These are phyloP conservation scores for Citrus reticulata DNA, from an alignment of 345 rosid species.

Conservation along the genomic window DNA sequence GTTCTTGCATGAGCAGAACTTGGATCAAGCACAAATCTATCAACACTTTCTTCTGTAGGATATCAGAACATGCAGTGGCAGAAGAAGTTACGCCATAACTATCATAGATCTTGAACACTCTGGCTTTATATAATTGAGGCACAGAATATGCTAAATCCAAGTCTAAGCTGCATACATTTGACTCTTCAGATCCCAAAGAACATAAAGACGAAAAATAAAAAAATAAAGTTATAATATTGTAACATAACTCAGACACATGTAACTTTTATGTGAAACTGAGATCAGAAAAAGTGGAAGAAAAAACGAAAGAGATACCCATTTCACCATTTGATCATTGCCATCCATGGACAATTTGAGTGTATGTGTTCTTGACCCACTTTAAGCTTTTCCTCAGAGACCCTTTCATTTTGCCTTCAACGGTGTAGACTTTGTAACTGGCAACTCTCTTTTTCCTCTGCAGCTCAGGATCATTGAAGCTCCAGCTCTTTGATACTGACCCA, in stretches of 20 bases:
- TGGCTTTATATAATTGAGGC: not conserved
- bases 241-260: not conserved
- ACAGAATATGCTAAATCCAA: not conserved
- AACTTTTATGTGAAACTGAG: not conserved
- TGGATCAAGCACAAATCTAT: not conserved
- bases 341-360: slow-evolving; percentile 57
- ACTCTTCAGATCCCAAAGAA: not conserved
- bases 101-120: not conserved
- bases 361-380: slow-evolving; percentile 83
- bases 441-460: slow-evolving; percentile 90
- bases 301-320: not conserved
- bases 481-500: slow-evolving; percentile 43
- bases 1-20: not conserved
- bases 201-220: not conserved
- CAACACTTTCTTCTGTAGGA: no score
- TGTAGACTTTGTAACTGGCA: slow-evolving; percentile 73
- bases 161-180: not conserved
- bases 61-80: no score
- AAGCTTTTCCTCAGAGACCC: slow-evolving; percentile 83
- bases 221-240: not conserved
- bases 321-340: slow-evolving; percentile 10
- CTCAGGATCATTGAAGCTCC: slow-evolving; percentile 86
- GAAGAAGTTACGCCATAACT: no score
- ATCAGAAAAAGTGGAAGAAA: not conserved
- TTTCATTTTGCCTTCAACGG: slow-evolving; percentile 87